Evolutionary conservation across 345 rosid genomes (phyloP).

Genomic region (Eucalyptus coolabah): DNA sequence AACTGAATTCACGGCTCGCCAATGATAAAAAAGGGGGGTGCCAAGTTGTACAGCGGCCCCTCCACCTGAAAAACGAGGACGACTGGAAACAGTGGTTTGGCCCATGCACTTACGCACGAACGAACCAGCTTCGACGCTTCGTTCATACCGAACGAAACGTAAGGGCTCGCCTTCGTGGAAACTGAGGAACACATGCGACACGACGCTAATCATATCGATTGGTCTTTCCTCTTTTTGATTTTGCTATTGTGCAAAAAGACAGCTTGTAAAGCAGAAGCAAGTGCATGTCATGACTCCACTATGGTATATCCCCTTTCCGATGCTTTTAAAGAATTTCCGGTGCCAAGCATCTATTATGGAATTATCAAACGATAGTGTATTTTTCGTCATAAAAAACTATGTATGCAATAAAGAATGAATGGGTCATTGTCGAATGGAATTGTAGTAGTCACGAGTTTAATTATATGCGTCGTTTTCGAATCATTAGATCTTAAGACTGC

Average conservation of each 20-base stretch:
- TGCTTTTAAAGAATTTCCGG: neutral
- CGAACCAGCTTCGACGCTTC: neutral
- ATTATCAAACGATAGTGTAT: neutral
- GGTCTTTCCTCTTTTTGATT: neutral
- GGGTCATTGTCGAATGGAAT: neutral
- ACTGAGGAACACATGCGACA: neutral
- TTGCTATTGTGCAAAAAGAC: neutral
- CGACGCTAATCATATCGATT: neutral
- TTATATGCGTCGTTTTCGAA: neutral
- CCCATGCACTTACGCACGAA: neutral
- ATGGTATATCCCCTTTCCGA: neutral
- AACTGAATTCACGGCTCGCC: neutral
- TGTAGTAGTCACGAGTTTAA: rapidly evolving
- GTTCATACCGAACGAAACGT: neutral
- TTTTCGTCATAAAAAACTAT: neutral
- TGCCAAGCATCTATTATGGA: neutral
- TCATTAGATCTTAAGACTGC: rapidly evolving
- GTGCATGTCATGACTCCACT: neutral
- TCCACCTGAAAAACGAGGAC: neutral
- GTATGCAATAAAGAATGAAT: neutral
- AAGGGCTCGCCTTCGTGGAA: neutral
- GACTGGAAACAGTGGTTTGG: neutral
- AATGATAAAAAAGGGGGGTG: neutral
- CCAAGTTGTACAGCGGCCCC: neutral
- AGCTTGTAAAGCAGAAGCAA: neutral